A percentile compares a stretch with the other conserved stretches of the same genome.
Evolutionary conservation across 441 rosid genomes (phyloP).

Genomic region (Metrosideros polymorpha): DNA sequence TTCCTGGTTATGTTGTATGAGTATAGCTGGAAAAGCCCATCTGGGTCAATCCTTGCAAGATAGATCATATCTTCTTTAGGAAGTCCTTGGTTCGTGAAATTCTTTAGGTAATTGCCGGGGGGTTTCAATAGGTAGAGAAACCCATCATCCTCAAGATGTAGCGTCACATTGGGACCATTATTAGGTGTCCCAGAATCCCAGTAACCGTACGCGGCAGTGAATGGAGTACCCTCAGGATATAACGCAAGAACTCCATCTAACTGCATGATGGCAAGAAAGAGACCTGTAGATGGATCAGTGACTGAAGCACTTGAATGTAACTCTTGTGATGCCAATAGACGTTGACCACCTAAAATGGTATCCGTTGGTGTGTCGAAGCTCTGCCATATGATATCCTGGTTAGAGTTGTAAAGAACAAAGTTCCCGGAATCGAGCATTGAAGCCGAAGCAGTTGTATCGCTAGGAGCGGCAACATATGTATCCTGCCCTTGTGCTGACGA

Average conservation of each 20-base stretch:
- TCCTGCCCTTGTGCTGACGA: neutral
- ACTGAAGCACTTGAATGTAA: slow-evolving; percentile 4
- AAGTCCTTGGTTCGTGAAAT: neutral
- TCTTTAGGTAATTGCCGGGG: neutral
- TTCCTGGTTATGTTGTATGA: neutral
- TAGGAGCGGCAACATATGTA: neutral
- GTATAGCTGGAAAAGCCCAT: slow-evolving; percentile 22
- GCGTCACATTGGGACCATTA: slow-evolving; percentile 1
- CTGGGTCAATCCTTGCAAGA: slow-evolving; percentile 3
- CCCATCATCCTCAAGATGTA: slow-evolving; percentile 14
- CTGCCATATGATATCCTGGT: slow-evolving; percentile 14
- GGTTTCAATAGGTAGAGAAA: slow-evolving; percentile 17
- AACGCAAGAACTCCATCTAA: slow-evolving; percentile 19
- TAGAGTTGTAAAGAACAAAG: slow-evolving; percentile 19
- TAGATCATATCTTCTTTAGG: neutral
- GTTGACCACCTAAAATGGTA: slow-evolving; percentile 13
- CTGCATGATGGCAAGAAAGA: slow-evolving; percentile 5
- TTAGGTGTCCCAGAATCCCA: neutral
- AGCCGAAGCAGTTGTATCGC: slow-evolving; percentile 1
- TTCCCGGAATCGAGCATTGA: slow-evolving; percentile 26
- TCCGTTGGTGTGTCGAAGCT: slow-evolving; percentile 18
- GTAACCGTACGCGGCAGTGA: neutral
- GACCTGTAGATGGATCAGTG: slow-evolving; percentile 1
- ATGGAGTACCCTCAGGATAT: slow-evolving; percentile 2
- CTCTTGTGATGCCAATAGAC: neutral